Evolutionary conservation across 1,139 yeast genomes (phyloP).

Genomic region (Saccharomycopsis crataegensis): DNA sequence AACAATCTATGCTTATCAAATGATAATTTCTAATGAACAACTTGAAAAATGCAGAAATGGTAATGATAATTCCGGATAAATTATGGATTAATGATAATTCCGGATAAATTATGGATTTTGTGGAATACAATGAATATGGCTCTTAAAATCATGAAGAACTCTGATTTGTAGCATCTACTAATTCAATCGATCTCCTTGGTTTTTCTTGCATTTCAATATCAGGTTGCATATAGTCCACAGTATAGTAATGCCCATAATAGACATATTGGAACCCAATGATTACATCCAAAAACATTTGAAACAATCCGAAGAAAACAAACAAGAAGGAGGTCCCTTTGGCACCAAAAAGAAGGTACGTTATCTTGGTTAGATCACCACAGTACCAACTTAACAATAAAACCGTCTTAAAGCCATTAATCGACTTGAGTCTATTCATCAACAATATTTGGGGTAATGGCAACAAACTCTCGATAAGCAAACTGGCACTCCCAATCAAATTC

Average conservation of each 20-base stretch:
- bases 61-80: too few species aligned
- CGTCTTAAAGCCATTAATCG: constrained; percentile 72
- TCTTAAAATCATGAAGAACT: neutral
- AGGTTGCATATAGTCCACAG: constrained; percentile 7
- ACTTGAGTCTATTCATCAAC: constrained; percentile 56
- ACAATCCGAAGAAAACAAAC: constrained; percentile 69
- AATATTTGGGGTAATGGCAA: constrained; percentile 85
- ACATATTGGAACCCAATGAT: constrained; percentile 71
- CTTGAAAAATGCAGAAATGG: too few species aligned
- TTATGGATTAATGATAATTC: too few species aligned
- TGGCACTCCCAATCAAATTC: constrained; percentile 59
- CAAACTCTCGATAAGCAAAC: constrained; percentile 72
- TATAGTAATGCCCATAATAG: constrained; percentile 39
- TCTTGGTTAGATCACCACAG: constrained; percentile 78
- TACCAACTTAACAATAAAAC: constrained; percentile 77
- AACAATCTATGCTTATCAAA: too few species aligned
- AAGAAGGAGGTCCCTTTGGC: constrained; percentile 61
- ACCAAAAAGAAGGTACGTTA: constrained; percentile 64
- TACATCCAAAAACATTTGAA: constrained; percentile 73
- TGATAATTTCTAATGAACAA: too few species aligned
- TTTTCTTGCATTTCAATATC: constrained; percentile 13
- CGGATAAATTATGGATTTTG: too few species aligned
- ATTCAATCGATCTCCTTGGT: neutral
- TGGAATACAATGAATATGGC: too few species aligned
- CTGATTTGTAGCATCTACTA: neutral